Conservation (phyloP, 1,284 basidiomycete genomes). For the Cutaneotrichosporon sp. region DNA sequence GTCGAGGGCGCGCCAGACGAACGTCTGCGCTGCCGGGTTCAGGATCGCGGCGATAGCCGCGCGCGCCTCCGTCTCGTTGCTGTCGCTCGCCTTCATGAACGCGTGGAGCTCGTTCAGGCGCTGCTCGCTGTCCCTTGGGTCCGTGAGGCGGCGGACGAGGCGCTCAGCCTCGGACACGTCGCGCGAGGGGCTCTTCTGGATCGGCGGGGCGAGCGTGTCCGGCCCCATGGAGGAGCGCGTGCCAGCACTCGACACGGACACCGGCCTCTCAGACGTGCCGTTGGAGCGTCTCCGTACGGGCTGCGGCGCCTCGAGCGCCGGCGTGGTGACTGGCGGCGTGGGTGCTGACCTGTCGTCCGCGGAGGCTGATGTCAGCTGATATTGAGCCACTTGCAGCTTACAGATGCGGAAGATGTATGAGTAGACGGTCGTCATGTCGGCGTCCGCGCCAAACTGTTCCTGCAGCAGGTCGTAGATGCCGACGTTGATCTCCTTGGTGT, state of each 20-base stretch:
- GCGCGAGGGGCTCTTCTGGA: slow-evolving; percentile 52
- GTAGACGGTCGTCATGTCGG: slow-evolving; percentile 55
- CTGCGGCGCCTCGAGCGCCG: slow-evolving; percentile 1
- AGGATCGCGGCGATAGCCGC: slow-evolving; percentile 49
- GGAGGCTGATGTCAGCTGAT: slow-evolving; percentile 50
- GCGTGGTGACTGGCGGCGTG: slow-evolving; percentile 49
- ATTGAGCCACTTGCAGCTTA: slow-evolving; percentile 74
- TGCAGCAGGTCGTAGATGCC: slow-evolving; percentile 48
- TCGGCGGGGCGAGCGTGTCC: slow-evolving; percentile 1
- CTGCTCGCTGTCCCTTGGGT: slow-evolving; percentile 78
- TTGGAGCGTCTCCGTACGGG: slow-evolving; percentile 9
- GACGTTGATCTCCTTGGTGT: slow-evolving; percentile 39
- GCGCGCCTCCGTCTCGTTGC: slow-evolving; percentile 81
- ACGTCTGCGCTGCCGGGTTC: slow-evolving; percentile 41
- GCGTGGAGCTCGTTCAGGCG: slow-evolving; percentile 95
- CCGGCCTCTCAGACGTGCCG: slow-evolving; percentile 22
- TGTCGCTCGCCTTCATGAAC: slow-evolving; percentile 88
- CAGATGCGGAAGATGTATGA: slow-evolving; percentile 63
- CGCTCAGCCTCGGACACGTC: slow-evolving; percentile 55
- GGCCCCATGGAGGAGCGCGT: slow-evolving; percentile 14
- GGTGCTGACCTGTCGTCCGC: slow-evolving; percentile 71
- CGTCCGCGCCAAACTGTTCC: slow-evolving; percentile 53
- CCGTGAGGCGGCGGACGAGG: slow-evolving; percentile 65
- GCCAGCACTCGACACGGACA: slow-evolving; percentile 45
- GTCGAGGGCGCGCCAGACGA: slow-evolving; percentile 44